Base-by-base conservation (phyloP, 2,329 filamentous ascomycete species). In the Fusarium liriodendri region DNA sequence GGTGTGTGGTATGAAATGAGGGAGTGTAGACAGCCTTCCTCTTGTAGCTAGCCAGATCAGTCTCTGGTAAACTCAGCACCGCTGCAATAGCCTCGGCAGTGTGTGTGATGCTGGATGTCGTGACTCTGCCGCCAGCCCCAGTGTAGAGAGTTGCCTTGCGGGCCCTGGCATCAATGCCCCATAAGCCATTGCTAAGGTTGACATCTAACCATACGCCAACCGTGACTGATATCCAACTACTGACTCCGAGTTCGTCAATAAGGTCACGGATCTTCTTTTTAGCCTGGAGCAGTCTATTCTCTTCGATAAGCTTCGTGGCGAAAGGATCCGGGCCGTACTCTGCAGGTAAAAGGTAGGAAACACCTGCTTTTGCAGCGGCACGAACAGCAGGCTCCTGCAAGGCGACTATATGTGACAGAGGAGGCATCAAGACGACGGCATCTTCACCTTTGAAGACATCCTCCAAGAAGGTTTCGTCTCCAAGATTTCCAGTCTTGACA, bases 271-370 rank as follows among this genome's bases (percentile, higher is more conserved):
- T 59, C 22, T 18, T 29, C 22, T 74, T 62, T 58, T 74, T 74
- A 1, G 63, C 54, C 8, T 65, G 29, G 0, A 73, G 58, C 2
- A 74, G 62, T 27, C 67, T 52, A 13, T 74, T 74, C 22, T 69
- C 47, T 10, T 60, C 37, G 14, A 71, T 45, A 4, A 71, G 62
- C 5, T 20, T 13, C 6, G 33, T 33, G 4, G 64, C 64, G 3
- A 64, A 71, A 6, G 68, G 72, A n/a, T 62, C 59, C 11, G 67
- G 72, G 3, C 71, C 72, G 32, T 64, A 74, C 6, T 74, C 71
- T 16, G 64, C 50, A 3, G 64, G 72, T n/a, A 66, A 37, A 35
- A 66, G 6, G 47, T 66, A 66, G 7, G 57, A 47, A 14, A 66
- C 42, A 37, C 64, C 57, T 7, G 50, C 64, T 16, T 66, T 62